phyloP scores from a whole-genome alignment of 2,329 filamentous ascomycete genomes.

The Hypoxylon sp. region DNA sequence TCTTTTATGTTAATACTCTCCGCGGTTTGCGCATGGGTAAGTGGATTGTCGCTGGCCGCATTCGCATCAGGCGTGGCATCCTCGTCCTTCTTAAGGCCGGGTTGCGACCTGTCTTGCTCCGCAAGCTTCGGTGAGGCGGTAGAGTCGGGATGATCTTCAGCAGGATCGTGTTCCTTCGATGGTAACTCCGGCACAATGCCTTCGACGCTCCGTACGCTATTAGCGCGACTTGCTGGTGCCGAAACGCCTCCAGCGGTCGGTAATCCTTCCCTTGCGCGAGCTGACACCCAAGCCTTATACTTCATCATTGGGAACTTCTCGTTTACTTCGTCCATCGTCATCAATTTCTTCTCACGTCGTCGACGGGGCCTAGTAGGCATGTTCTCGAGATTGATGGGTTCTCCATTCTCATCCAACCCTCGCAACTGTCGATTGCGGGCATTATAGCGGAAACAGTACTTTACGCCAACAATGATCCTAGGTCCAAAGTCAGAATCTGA shows the following conservation, averaged over 20 bases:
- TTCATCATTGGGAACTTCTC: slow-evolving; percentile 96
- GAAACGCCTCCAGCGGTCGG: slow-evolving; percentile 88
- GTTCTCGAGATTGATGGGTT: slow-evolving; percentile 87
- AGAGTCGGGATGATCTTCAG: slow-evolving; percentile 58
- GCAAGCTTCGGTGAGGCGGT: slow-evolving; percentile 47
- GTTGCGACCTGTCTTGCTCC: slow-evolving; percentile 52
- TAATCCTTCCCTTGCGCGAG: slow-evolving; percentile 85
- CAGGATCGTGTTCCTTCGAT: slow-evolving; percentile 63
- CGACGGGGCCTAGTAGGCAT: slow-evolving; percentile 85
- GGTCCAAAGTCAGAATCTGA: slow-evolving; percentile 38
- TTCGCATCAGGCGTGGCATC: slow-evolving; percentile 49
- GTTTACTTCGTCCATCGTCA: slow-evolving; percentile 99
- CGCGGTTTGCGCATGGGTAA: slow-evolving; percentile 43
- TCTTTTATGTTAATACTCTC: slow-evolving; percentile 50
- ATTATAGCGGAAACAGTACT: slow-evolving; percentile 99
- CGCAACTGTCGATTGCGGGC: slow-evolving; percentile 88
- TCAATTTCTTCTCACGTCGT: slow-evolving; percentile 95
- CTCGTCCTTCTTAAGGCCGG: slow-evolving; percentile 39
- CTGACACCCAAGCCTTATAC: slow-evolving; percentile 94
- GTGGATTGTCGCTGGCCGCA: slow-evolving; percentile 31
- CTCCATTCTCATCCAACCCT: slow-evolving; percentile 80
- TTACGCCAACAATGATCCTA: slow-evolving; percentile 99
- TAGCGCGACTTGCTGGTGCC: slow-evolving; percentile 78
- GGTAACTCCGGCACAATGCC: slow-evolving; percentile 64
- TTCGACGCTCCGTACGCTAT: slow-evolving; percentile 78